A percentile compares a stretch with the other conserved stretches of the same genome.
Evolutionary conservation across 2,329 filamentous ascomycete species (phyloP).

Genomic region (Blastomyces silverae): DNA sequence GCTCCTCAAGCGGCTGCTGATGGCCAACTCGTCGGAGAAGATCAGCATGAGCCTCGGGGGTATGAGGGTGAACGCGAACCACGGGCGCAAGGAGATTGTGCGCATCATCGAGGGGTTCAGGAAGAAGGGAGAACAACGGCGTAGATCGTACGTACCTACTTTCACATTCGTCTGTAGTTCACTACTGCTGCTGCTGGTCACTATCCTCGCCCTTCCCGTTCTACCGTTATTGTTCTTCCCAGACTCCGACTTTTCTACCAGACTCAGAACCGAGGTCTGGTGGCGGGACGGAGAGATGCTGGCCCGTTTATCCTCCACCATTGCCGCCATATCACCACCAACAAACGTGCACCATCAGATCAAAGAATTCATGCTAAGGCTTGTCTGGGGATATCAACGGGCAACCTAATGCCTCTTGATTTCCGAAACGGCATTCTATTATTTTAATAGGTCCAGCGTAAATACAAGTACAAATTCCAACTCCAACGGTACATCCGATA

Average conservation of each 20-base stretch:
- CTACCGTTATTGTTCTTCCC: neutral
- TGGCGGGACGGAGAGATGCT: neutral
- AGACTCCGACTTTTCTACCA: neutral
- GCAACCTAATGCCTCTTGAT: conserved; percentile 6
- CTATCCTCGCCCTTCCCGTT: neutral
- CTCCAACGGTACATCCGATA: conserved; percentile 1
- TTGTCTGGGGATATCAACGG: neutral
- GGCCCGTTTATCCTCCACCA: neutral
- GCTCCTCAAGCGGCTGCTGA: conserved; percentile 74
- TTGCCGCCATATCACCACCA: neutral
- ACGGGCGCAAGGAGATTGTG: conserved; percentile 83
- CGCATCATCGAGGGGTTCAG: conserved; percentile 79
- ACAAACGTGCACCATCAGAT: neutral
- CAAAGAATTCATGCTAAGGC: neutral
- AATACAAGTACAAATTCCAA: neutral
- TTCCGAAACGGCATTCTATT: neutral
- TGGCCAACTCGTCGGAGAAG: conserved; percentile 72
- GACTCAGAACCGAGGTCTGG: neutral
- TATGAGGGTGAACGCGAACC: conserved; percentile 71
- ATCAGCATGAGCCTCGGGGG: conserved; percentile 90
- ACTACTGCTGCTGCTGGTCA: conserved; percentile 1
- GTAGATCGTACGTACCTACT: conserved; percentile 61
- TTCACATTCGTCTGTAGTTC: conserved; percentile 14
- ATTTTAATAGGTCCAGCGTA: neutral
- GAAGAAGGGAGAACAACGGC: conserved; percentile 78